phyloP scores from a whole-genome alignment of 257 asterid species.

The Solanum bulbocastanum region DNA sequence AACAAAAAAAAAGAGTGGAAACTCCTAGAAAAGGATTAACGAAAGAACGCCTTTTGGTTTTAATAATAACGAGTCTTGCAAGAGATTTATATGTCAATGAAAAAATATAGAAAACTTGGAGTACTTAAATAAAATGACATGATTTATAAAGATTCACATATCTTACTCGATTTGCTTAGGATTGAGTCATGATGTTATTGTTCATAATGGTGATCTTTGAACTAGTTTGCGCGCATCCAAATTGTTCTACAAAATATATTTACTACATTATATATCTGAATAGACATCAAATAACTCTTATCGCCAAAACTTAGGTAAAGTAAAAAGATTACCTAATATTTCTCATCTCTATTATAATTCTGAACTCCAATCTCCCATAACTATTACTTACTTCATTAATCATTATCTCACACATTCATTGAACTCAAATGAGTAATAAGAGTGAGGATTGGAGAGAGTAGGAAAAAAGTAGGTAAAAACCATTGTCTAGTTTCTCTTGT shows the following conservation, averaged over 20 bases:
- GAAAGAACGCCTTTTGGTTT: neutral
- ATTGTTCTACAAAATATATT: neutral
- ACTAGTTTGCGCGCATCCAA: neutral
- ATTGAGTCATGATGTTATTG: neutral
- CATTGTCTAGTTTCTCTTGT: neutral
- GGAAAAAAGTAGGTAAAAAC: conserved; percentile 18
- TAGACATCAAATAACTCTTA: neutral
- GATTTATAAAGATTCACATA: too few relatives aligned
- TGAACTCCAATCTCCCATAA: neutral
- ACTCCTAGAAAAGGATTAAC: neutral
- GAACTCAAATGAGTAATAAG: neutral
- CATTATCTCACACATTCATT: neutral
- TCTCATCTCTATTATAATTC: neutral
- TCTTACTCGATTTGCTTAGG: neutral
- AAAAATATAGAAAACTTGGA: neutral
- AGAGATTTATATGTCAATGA: neutral
- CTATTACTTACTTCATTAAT: neutral
- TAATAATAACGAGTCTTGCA: too few relatives aligned
- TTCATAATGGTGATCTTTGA: neutral
- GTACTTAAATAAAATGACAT: neutral
- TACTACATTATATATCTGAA: too few relatives aligned
- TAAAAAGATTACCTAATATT: neutral
- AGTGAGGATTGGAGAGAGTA: neutral
- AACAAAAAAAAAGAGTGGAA: too few relatives aligned
- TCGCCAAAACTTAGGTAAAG: neutral